Base-by-base conservation (phyloP, 257 asterid genomes). In the Prunella vulgaris region DNA sequence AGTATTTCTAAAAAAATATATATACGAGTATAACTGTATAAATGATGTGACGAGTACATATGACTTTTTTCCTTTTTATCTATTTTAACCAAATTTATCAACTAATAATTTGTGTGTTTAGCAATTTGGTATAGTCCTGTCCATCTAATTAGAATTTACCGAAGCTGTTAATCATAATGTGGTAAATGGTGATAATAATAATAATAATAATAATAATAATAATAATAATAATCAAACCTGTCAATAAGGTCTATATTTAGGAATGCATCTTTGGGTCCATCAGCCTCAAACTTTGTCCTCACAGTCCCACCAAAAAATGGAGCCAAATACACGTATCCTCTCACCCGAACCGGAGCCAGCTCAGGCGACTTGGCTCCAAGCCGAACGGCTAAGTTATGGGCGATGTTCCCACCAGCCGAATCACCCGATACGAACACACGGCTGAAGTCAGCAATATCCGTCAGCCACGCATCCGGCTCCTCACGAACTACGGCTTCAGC, bases 391-490 rank as follows among this genome's bases (percentile, higher is more conserved):
- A 90, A 69, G 75, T 87, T 68, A 76, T 87, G 93, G 1, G 95
- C 91, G 5, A 87, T 73, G 37, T 84, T 90, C 61, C 95, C 95
- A 14, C 97, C 97, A 37, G 97, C 89, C 0, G 97, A 90, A 69
- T 87, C 95, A 2, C 97, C 93, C 0, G 89, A 80, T 33, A 90
- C 77, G 28, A 84, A 86, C 12, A 87, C 91, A 0, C 82, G 76
- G 25, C 80, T 44, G 15, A 90, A 84, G 64, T 83, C 89, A 20
- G 82, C 88, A 35, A 76, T 86, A 2, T 83, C 86, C 0, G 77
- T 22, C 9, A 89, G 83, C 96, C 96, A 89, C 9, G 37, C 32
- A 57, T 89, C 91, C 24, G 81, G 80, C 68, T 81, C 83, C 25
- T n/a, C 42, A 7, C 12, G 74, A 0, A 83, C 75, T 62, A 46